phyloP scores from a whole-genome alignment of 805 yeast genomes.

The Candida silvicultrix region DNA sequence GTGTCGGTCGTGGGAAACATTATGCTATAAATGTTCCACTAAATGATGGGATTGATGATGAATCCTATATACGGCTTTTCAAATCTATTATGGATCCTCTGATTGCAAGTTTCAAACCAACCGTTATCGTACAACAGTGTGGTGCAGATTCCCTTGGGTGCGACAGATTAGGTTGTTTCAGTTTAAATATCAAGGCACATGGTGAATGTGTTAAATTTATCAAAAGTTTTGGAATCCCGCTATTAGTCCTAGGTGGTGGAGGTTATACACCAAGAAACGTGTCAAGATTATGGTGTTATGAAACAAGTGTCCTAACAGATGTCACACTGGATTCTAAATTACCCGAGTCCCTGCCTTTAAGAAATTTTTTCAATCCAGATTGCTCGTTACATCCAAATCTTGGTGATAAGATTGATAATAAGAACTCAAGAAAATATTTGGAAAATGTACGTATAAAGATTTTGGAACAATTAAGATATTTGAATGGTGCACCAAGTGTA shows the following conservation, averaged over 20 bases:
- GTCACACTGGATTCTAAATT: slow-evolving; percentile 59
- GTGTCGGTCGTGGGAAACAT: slow-evolving; percentile 84
- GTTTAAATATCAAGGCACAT: slow-evolving; percentile 88
- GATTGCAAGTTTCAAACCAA: slow-evolving; percentile 86
- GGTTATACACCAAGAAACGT: slow-evolving; percentile 98
- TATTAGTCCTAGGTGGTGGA: slow-evolving; percentile 96
- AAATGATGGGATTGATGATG: slow-evolving; percentile 94
- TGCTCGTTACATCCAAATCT: slow-evolving; percentile 78
- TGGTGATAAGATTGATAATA: slow-evolving; percentile 79
- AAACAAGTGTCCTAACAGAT: slow-evolving; percentile 81
- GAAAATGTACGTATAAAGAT: slow-evolving; percentile 73
- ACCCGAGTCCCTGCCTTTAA: slow-evolving; percentile 59
- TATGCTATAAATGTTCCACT: slow-evolving; percentile 88
- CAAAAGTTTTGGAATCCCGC: slow-evolving; percentile 78
- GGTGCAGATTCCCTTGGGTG: slow-evolving; percentile 96
- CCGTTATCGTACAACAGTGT: slow-evolving; percentile 91
- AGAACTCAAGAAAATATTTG: slow-evolving; percentile 74
- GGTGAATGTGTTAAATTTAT: slow-evolving; percentile 93
- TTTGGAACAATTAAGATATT: slow-evolving; percentile 70
- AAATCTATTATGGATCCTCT: slow-evolving; percentile 88
- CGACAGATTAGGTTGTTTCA: slow-evolving; percentile 92
- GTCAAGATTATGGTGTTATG: slow-evolving; percentile 91
- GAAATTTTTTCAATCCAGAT: slow-evolving; percentile 71
- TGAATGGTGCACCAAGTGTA: slow-evolving; percentile 93
- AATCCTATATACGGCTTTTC: slow-evolving; percentile 65